A percentile compares a stretch with the other conserved stretches of the same genome.
Evolutionary conservation across 352 stramenopile species (phyloP).

Genomic region (Phytophthora syringae): DNA sequence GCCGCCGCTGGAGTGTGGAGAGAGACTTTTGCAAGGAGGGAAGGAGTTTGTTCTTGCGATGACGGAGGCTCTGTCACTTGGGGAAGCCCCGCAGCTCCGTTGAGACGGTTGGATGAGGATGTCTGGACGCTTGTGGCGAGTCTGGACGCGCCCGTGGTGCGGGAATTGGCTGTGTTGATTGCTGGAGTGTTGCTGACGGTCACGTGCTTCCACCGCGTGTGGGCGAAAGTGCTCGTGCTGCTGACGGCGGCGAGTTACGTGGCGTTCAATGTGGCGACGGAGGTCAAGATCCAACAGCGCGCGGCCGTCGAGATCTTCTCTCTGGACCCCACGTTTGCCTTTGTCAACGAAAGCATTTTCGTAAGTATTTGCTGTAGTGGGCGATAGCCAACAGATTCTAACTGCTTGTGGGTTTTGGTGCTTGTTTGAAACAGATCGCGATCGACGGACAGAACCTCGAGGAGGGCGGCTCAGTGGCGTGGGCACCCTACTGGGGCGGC

Average conservation of each 20-base stretch:
- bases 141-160: conserved; percentile 32
- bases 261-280: conserved; percentile 39
- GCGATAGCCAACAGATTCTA: neutral
- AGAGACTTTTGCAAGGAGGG: conserved; percentile 27
- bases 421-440: conserved; percentile 48
- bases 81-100: conserved; percentile 8
- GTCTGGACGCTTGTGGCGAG: conserved; percentile 39
- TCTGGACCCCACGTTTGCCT: conserved; percentile 79
- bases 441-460: conserved; percentile 86
- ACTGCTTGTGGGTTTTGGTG: neutral
- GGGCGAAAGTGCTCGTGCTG: conserved; percentile 70
- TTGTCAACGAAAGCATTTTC: conserved; percentile 85
- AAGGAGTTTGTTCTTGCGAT: conserved; percentile 7
- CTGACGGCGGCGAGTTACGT: conserved; percentile 27
- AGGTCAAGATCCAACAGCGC: conserved; percentile 59
- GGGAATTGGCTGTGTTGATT: conserved; percentile 21
- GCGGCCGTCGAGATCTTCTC: conserved; percentile 67
- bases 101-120: conserved; percentile 36
- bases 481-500: conserved; percentile 77
- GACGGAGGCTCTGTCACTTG: conserved; percentile 20
- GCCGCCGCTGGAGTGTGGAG: conserved; percentile 26
- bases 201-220: conserved; percentile 62
- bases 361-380: conserved; percentile 38
- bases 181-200: conserved; percentile 31
- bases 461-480: conserved; percentile 68